phyloP scores from a whole-genome alignment of 306 rosid species.

The Quercus engelmannii region DNA sequence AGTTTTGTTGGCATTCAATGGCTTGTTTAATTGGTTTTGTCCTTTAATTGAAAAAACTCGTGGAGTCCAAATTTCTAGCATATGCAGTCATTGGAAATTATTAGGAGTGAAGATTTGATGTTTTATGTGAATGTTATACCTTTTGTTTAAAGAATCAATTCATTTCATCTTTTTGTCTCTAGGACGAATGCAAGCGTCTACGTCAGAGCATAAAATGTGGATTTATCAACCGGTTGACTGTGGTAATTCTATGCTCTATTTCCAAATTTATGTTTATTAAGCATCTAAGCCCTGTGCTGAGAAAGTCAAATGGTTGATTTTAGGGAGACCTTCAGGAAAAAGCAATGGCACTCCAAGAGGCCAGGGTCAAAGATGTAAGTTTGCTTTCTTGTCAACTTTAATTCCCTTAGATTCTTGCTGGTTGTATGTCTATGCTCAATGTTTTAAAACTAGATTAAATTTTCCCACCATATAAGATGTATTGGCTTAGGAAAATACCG shows the following conservation, averaged over 20 bases:
- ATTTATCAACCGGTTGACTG: conserved; percentile 75
- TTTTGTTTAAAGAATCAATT: conserved; percentile 13
- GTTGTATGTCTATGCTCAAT: conserved; percentile 7
- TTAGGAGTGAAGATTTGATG: background rate
- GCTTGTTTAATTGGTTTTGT: conserved; percentile 1
- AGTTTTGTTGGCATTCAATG: conserved; percentile 1
- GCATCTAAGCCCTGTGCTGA: conserved; percentile 23
- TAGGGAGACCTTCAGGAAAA: conserved; percentile 97
- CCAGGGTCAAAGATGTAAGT: conserved; percentile 96
- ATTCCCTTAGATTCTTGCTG: background rate
- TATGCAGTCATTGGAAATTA: conserved; percentile 3
- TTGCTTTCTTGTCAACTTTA: background rate
- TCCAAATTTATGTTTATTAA: conserved; percentile 9
- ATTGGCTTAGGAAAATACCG: background rate
- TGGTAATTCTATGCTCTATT: conserved; percentile 53
- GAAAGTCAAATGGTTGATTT: conserved; percentile 26
- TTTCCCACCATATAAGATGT: background rate
- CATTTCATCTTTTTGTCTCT: background rate
- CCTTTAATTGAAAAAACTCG: background rate
- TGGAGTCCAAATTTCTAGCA: conserved; percentile 6
- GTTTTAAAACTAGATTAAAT: background rate
- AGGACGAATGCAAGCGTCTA: conserved; percentile 99
- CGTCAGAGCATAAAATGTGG: conserved; percentile 99
- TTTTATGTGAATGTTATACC: background rate
- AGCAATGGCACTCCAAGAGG: conserved; percentile 74